Percentiles rank a stretch among this genome's conserved stretches.
Evolutionary conservation across 352 stramenopile genomes (phyloP).

Genomic region (Phytophthora kernoviae): DNA sequence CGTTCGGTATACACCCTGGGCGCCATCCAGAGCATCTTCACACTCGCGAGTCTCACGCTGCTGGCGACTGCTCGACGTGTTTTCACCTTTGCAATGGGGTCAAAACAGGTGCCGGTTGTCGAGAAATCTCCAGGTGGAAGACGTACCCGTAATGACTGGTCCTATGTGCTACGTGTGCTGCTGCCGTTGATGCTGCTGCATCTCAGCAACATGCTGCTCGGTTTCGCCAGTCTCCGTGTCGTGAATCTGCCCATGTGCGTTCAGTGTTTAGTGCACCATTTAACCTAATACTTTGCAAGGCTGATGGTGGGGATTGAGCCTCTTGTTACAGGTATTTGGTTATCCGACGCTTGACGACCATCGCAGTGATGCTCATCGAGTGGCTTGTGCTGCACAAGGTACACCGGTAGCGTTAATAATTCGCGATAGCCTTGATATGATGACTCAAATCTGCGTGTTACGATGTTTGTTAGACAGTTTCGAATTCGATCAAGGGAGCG

Average conservation of each 20-base stretch:
- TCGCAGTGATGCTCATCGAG: conserved; percentile 82
- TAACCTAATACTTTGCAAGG: neutral
- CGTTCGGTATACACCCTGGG: conserved; percentile 62
- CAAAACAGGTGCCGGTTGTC: conserved; percentile 5
- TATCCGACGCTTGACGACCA: conserved; percentile 67
- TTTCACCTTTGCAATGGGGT: neutral
- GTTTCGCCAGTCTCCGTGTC: conserved; percentile 64
- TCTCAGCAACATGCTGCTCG: conserved; percentile 67
- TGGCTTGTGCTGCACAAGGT: conserved; percentile 74
- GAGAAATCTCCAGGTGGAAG: neutral
- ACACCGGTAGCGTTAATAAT: neutral
- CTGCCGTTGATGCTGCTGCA: conserved; percentile 58
- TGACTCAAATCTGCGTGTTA: neutral
- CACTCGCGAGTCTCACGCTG: conserved; percentile 43
- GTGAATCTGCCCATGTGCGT: conserved; percentile 83
- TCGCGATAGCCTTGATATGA: too few relatives aligned
- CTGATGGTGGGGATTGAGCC: neutral
- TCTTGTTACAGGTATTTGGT: conserved; percentile 52
- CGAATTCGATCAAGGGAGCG: conserved; percentile 56
- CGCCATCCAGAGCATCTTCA: conserved; percentile 70
- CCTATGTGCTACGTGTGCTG: conserved; percentile 43
- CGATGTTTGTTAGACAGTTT: conserved; percentile 40
- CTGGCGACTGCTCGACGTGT: conserved; percentile 12
- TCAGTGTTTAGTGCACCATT: too few relatives aligned
- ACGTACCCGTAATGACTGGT: conserved; percentile 1